A percentile compares a stretch with the other conserved stretches of the same genome.
These are phyloP conservation scores for Butyriboletus loyo DNA, from an alignment of 768 basidiomycete species.

Conservation along the genomic window DNA sequence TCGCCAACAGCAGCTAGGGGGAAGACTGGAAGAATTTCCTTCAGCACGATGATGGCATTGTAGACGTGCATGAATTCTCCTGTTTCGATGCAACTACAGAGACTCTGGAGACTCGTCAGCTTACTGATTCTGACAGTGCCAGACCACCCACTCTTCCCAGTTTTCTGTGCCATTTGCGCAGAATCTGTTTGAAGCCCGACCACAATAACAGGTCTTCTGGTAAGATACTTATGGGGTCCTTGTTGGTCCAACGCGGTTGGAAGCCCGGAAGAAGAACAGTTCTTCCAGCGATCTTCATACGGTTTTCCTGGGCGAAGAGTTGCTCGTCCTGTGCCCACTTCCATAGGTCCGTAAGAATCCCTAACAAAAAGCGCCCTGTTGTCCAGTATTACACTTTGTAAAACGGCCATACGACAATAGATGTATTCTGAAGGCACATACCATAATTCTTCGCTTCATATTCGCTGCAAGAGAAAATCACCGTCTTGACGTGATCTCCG, in stretches of 20 bases:
- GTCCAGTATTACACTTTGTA: conserved; percentile 1
- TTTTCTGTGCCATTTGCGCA: conserved; percentile 84
- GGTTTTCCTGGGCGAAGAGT: conserved; percentile 68
- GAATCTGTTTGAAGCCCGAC: conserved; percentile 63
- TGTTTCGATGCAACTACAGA: conserved; percentile 78
- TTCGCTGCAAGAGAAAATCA: conserved; percentile 92
- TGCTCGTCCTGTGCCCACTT: conserved; percentile 80
- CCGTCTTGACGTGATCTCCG: conserved; percentile 76
- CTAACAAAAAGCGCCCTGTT: conserved; percentile 81
- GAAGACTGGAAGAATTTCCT: conserved; percentile 88
- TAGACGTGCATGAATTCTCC: conserved; percentile 97
- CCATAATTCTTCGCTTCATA: conserved; percentile 96
- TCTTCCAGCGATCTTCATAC: conserved; percentile 61
- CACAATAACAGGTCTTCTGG: conserved; percentile 62
- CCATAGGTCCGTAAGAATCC: conserved; percentile 72
- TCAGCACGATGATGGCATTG: conserved; percentile 91
- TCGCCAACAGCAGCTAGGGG: conserved; percentile 63
- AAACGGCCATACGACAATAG: neutral
- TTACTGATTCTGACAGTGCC: neutral
- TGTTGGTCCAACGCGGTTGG: conserved; percentile 49
- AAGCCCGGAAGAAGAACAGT: conserved; percentile 67
- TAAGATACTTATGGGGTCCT: conserved; percentile 37
- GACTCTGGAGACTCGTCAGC: conserved; percentile 46
- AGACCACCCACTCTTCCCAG: conserved; percentile 56
- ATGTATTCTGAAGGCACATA: conserved; percentile 29